A percentile compares a stretch with the other conserved stretches of the same genome.
phyloP scores from a whole-genome alignment of 192 early-diverging fungal species.

The Coemansia sp. region DNA sequence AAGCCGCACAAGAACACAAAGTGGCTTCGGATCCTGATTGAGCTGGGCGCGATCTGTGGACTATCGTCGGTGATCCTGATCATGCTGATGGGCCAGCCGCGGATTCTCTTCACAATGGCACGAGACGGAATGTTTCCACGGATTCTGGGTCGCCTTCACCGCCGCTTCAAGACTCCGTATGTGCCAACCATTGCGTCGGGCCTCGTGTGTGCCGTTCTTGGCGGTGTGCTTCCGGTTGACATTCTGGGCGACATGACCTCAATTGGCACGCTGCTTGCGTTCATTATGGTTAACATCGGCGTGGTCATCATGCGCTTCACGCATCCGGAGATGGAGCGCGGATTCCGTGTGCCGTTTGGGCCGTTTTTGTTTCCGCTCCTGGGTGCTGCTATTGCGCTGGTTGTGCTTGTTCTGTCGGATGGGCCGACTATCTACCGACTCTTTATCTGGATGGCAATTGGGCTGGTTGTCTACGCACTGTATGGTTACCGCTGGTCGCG shows the following conservation, averaged over 20 bases:
- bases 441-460: constrained; percentile 76
- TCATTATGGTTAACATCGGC: constrained; percentile 79
- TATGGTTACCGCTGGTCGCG: constrained; percentile 70
- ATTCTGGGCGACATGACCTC: constrained; percentile 84
- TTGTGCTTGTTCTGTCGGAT: constrained; percentile 68
- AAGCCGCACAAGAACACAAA: constrained; percentile 43
- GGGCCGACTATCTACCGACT: constrained; percentile 69
- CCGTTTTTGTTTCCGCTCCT: constrained; percentile 66
- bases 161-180: constrained; percentile 72
- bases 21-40: constrained; percentile 79
- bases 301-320: constrained; percentile 75
- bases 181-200: constrained; percentile 70
- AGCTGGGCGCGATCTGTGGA: constrained; percentile 75
- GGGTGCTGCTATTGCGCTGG: constrained; percentile 61
- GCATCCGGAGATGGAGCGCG: constrained; percentile 65
- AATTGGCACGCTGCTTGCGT: constrained; percentile 81
- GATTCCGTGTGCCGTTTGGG: constrained; percentile 71
- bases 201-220: constrained; percentile 63
- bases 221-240: constrained; percentile 77
- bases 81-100: constrained; percentile 77
- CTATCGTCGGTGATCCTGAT: constrained; percentile 79
- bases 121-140: constrained; percentile 82
- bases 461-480: constrained; percentile 70
- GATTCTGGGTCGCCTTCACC: constrained; percentile 71
- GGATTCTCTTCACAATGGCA: constrained; percentile 87